A percentile compares a stretch with the other conserved stretches of the same genome.
phyloP scores from a whole-genome alignment of 345 rosid genomes.

The Citropsis articulata region DNA sequence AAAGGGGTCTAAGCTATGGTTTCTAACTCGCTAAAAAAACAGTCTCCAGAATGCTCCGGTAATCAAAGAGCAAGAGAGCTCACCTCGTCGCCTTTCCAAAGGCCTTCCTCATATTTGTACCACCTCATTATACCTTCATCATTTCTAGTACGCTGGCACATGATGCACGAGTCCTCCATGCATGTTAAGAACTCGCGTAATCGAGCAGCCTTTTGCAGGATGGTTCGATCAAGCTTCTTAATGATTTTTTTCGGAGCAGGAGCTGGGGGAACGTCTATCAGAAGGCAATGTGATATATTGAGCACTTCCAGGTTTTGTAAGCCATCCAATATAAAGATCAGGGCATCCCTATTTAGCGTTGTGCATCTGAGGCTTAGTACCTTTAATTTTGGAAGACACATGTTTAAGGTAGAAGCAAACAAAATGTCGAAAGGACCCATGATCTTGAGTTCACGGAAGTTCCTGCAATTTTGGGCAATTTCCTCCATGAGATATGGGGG shows the following conservation, averaged over 20 bases:
- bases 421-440: conserved; percentile 67
- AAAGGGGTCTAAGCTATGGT: neutral
- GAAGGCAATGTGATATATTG: conserved; percentile 74
- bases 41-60: neutral
- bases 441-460: conserved; percentile 65
- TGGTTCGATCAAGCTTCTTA: conserved; percentile 44
- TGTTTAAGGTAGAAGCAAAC: conserved; percentile 46
- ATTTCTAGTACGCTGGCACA: conserved; percentile 65
- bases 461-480: conserved; percentile 65
- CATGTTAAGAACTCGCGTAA: conserved; percentile 60
- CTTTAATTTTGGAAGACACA: conserved; percentile 47
- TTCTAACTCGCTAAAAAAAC: neutral
- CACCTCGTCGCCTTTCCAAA: conserved; percentile 76
- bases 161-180: conserved; percentile 52
- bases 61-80: conserved; percentile 51
- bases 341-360: conserved; percentile 49
- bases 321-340: conserved; percentile 54
- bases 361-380: conserved; percentile 77
- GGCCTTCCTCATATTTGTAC: conserved; percentile 79
- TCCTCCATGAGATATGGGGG: conserved; percentile 65
- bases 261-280: conserved; percentile 41
- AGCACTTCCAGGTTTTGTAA: conserved; percentile 61
- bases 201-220: conserved; percentile 49
- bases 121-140: conserved; percentile 89
- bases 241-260: conserved; percentile 40